Base-by-base conservation (phyloP, 2,329 filamentous ascomycete species). In the Aspergillus flavus region DNA sequence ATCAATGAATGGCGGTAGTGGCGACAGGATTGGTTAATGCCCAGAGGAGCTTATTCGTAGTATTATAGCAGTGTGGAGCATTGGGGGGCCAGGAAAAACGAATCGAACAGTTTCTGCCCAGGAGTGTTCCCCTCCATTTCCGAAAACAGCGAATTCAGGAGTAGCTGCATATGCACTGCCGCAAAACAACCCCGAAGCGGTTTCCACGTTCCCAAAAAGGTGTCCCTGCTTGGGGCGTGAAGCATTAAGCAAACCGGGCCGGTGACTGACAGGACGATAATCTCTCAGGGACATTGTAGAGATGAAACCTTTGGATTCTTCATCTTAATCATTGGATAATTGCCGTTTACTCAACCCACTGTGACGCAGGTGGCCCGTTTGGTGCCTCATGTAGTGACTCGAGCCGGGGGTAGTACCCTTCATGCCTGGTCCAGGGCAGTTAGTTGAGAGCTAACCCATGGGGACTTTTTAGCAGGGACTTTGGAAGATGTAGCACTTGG, bases 141-240 rank as follows among this genome's bases (percentile, higher is more conserved):
- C 57, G 50, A 36, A 62, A 34, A 39, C 46, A 41, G 50, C 46
- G 43, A 43, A 34, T 53, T 57, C 55, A 61, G 59, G 50, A 55
- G 52, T 55, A 55, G 30, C 52, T 52, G 53, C 62, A 61, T 58
- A 50, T 59, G 57, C 61, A 61, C 58, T 63, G 46, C 58, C 58
- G 61, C 61, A 63, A 60, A 63, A 57, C 32, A 39, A 28, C 21
- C 53, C 57, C 43, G 36, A 55, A 52, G 52, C 34, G 43, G 43
- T 52, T 58, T 62, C 54, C 41, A 55, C 58, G 16, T 36, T 19
- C 30, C 48, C 28, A 45, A 21, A 52, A 45, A 16, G 50, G 39
- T 39, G 36, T 39, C 36, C 36, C 36, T 41, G 39, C 39, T 45
- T 39, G 28, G 26, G 19, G 28, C 19, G 19, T 52, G 48, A 58